A percentile compares a stretch with the other conserved stretches of the same genome.
These are phyloP conservation scores for Penicillium macrosclerotiorum DNA, from an alignment of 495 filamentous ascomycete genomes.

Conservation along the genomic window DNA sequence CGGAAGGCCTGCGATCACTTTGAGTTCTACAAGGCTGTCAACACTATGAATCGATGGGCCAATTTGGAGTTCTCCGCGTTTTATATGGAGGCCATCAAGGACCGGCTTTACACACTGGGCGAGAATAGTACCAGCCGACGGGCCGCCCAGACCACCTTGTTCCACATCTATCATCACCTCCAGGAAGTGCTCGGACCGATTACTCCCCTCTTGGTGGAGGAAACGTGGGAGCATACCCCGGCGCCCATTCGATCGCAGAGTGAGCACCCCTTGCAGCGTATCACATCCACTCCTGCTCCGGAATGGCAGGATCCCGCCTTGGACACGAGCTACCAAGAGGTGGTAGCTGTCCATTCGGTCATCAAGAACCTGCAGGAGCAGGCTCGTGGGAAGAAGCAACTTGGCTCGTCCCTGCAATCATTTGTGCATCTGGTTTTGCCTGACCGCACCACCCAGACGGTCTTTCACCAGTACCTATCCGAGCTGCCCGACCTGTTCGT, in stretches of 20 bases:
- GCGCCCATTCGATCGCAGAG: conserved; percentile 53
- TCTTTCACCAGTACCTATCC: conserved; percentile 53
- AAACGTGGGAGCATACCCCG: conserved; percentile 79
- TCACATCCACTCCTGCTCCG: conserved; percentile 24
- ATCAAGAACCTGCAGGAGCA: conserved; percentile 71
- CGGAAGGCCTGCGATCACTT: conserved; percentile 61
- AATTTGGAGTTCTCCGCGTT: conserved; percentile 82
- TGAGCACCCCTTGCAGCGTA: conserved; percentile 44
- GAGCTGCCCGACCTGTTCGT: conserved; percentile 76
- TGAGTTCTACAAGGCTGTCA: conserved; percentile 79
- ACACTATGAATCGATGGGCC: conserved; percentile 73
- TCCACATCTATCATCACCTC: conserved; percentile 66
- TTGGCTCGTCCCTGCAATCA: conserved; percentile 74
- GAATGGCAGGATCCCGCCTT: conserved; percentile 40
- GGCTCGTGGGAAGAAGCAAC: conserved; percentile 59
- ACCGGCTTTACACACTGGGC: conserved; percentile 79
- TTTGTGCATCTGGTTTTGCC: conserved; percentile 54
- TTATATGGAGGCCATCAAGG: conserved; percentile 90
- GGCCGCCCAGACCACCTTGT: conserved; percentile 64
- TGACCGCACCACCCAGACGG: conserved; percentile 6
- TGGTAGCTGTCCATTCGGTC: conserved; percentile 54
- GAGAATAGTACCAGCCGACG: conserved; percentile 51
- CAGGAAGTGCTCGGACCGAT: conserved; percentile 77
- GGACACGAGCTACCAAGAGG: conserved; percentile 54
- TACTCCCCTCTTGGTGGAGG: conserved; percentile 80